phyloP scores from a whole-genome alignment of 1,139 yeast genomes.

The Scheffersomyces cryptocercus region DNA sequence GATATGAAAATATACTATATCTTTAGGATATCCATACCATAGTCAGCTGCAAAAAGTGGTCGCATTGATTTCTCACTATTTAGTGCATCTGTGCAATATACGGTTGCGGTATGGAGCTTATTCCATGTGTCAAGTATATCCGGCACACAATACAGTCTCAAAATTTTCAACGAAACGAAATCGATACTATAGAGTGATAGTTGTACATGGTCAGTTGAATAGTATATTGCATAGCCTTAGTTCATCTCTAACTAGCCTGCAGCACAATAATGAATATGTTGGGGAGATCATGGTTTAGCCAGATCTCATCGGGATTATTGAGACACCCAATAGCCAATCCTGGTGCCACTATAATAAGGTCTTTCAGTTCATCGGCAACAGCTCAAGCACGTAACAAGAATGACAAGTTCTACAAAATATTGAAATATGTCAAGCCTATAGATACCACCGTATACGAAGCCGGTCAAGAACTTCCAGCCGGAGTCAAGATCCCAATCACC shows the following conservation, averaged over 20 bases:
- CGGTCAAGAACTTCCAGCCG: slow-evolving; percentile 35
- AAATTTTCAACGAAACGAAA: too few species aligned
- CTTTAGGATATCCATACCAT: too few species aligned
- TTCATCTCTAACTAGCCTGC: not conserved
- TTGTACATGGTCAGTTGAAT: slow-evolving; percentile 1
- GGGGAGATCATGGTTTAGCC: slow-evolving; percentile 1
- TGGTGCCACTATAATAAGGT: not conserved
- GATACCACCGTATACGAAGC: slow-evolving; percentile 36
- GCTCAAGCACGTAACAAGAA: slow-evolving; percentile 5
- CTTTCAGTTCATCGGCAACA: slow-evolving; percentile 4
- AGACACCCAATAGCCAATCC: not conserved
- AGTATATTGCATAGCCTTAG: not conserved
- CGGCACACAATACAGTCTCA: too few species aligned
- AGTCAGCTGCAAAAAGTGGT: too few species aligned
- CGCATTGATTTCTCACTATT: too few species aligned
- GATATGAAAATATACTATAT: too few species aligned
- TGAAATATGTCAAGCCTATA: slow-evolving; percentile 40
- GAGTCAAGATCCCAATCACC: slow-evolving; percentile 47
- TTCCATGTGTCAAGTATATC: too few species aligned
- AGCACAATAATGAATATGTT: not conserved
- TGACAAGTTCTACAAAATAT: slow-evolving; percentile 39
- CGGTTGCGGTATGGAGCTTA: too few species aligned
- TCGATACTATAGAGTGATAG: too few species aligned
- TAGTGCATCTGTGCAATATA: too few species aligned
- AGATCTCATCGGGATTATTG: not conserved